A percentile compares a stretch with the other conserved stretches of the same genome.
Conservation (phyloP, 345 rosid genomes). For the Boechera stricta region DNA sequence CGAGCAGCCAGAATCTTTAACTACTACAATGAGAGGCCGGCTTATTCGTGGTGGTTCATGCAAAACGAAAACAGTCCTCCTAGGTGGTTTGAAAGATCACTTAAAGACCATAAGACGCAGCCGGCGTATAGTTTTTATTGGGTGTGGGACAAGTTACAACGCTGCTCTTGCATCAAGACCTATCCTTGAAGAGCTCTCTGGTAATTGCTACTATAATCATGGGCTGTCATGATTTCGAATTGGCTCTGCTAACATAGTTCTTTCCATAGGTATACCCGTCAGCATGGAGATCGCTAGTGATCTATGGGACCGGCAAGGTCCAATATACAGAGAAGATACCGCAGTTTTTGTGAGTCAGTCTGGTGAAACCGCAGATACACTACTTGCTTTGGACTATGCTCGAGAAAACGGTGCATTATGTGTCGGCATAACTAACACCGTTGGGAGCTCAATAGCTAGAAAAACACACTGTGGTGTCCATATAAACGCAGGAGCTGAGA, state of each 20-base stretch:
- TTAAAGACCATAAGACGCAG: slow-evolving; percentile 89
- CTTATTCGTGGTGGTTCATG: slow-evolving; percentile 89
- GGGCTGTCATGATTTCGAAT: neutral
- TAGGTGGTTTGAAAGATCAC: slow-evolving; percentile 97
- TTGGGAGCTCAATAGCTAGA: slow-evolving; percentile 95
- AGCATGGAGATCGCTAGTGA: slow-evolving; percentile 99
- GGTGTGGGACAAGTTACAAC: slow-evolving; percentile 97
- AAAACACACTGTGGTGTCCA: slow-evolving; percentile 91
- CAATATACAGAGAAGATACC: slow-evolving; percentile 96
- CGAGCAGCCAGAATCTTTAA: slow-evolving; percentile 95
- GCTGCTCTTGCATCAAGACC: slow-evolving; percentile 98
- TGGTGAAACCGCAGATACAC: slow-evolving; percentile 98
- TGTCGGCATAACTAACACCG: slow-evolving; percentile 96
- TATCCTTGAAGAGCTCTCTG: slow-evolving; percentile 93
- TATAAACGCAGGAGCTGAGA: slow-evolving; percentile 95
- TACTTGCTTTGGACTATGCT: slow-evolving; percentile 85
- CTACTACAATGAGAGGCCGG: slow-evolving; percentile 96
- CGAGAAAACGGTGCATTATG: slow-evolving; percentile 87
- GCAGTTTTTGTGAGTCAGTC: slow-evolving; percentile 98
- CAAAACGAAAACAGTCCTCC: slow-evolving; percentile 83
- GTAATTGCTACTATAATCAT: slow-evolving; percentile 49
- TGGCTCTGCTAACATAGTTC: slow-evolving; percentile 15
- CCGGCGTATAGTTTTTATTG: slow-evolving; percentile 88
- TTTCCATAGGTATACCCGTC: slow-evolving; percentile 77
- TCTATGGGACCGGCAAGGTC: slow-evolving; percentile 91